Base-by-base conservation (phyloP, 495 filamentous ascomycete species). In the Penicillium parvum region DNA sequence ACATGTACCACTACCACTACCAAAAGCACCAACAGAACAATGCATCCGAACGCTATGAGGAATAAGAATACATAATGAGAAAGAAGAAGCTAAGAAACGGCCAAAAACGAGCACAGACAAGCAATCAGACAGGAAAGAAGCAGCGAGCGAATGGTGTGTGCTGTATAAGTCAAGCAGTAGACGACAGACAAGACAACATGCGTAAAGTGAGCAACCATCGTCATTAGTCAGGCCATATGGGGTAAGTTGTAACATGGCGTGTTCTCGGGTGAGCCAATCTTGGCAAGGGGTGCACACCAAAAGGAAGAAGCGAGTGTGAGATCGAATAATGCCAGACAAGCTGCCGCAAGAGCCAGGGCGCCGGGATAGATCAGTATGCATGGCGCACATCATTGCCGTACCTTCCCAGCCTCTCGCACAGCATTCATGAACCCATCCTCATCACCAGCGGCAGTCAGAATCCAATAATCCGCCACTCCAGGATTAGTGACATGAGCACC, bases 341-440 rank as follows among this genome's bases (percentile, higher is more conserved):
- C n/a, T n/a, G n/a, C n/a, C n/a, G n/a, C n/a, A n/a, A n/a, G n/a
- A n/a, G n/a, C n/a, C n/a, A n/a, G n/a, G n/a, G n/a, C n/a, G n/a
- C n/a, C n/a, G n/a, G n/a, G n/a, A n/a, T n/a, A n/a, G n/a, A n/a
- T n/a, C n/a, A 28, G 10, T 10, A 36, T 17, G 33, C 42, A 29
- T 15, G 14, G 26, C 26, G 18, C n/a, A 37, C 8, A 37, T 37
- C 37, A 47, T 43, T 57, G 37, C 37, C 72, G 69, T 18, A 76
- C 80, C 59, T 86, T 90, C 23, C 86, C 85, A 9, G 84, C 85
- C 12, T 71, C 74, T 45, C 83, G 69, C n/a, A 91, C 77, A 33
- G 66, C 68, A 18, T 61, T 56, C 70, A 91, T 85, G 61, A 89
- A 90, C 1, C 73, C 73, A 41, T 91, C 84, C 42, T 84, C 82